Percentiles rank a stretch among this genome's conserved stretches.
phyloP scores from a whole-genome alignment of 345 rosid species.

The Populus alba region DNA sequence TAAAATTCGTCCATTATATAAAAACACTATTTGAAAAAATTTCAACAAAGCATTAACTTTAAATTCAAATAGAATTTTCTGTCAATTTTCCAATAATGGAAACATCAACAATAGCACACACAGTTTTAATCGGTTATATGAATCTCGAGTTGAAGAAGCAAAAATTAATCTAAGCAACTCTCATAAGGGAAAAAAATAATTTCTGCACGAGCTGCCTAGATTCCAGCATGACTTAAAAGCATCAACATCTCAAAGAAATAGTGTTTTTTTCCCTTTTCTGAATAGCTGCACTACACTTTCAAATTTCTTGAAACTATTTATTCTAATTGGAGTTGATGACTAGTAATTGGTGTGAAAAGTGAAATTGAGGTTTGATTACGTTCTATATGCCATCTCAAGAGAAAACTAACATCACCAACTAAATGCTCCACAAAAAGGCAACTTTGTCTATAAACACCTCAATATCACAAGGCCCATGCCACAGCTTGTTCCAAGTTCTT shows the following conservation, averaged over 20 bases:
- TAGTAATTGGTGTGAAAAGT: not conserved
- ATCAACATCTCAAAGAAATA: not conserved
- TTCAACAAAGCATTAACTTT: not conserved
- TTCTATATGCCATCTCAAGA: not conserved
- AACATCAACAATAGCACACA: not conserved
- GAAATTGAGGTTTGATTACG: not conserved
- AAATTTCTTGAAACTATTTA: not conserved
- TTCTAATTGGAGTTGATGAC: not conserved
- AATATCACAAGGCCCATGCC: not conserved
- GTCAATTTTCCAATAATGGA: not conserved
- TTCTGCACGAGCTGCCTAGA: not conserved
- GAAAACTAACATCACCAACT: not conserved
- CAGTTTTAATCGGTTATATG: not conserved
- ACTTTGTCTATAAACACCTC: not conserved
- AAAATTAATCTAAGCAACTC: not conserved
- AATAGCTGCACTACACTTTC: not conserved
- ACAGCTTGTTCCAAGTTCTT: not conserved
- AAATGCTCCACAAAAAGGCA: not conserved
- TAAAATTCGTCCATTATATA: slow-evolving; percentile 4
- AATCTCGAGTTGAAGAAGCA: not conserved
- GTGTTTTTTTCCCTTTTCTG: not conserved
- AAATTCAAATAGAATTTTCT: not conserved
- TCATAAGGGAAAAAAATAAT: not conserved
- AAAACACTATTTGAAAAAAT: not conserved
- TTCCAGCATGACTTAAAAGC: no score